Evolutionary conservation across 306 rosid species (phyloP).

Genomic region (Prunus campanulata): DNA sequence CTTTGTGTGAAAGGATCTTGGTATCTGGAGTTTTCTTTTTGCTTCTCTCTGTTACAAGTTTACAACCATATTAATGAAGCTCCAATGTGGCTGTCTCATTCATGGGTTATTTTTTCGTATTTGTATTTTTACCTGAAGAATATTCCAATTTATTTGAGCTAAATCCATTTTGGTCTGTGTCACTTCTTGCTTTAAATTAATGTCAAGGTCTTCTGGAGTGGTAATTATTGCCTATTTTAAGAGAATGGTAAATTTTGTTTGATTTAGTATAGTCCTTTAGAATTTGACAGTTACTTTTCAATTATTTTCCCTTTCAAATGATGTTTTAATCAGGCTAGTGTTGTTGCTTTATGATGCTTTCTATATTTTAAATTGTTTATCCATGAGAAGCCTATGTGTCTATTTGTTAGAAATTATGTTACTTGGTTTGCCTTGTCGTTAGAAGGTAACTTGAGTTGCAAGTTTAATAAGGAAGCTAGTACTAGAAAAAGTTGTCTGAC

Average conservation of each 20-base stretch:
- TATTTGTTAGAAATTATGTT: neutral
- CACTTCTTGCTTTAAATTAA: neutral
- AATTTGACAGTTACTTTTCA: neutral
- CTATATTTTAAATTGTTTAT: neutral
- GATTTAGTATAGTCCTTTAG: neutral
- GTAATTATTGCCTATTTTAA: neutral
- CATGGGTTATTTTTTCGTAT: neutral
- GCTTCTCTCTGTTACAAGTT: neutral
- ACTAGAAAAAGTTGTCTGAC: conserved; percentile 8
- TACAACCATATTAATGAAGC: neutral
- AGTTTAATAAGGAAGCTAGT: neutral
- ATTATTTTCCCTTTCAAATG: neutral
- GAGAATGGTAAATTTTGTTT: neutral
- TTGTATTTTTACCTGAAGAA: neutral
- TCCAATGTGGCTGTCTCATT: neutral
- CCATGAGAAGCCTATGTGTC: neutral
- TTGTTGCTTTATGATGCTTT: neutral
- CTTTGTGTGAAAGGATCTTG: neutral
- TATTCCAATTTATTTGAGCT: neutral
- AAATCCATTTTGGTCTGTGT: neutral
- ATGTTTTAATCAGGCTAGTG: neutral
- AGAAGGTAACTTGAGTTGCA: conserved; percentile 10
- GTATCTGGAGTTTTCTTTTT: neutral
- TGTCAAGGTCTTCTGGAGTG: neutral
- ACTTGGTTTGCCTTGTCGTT: neutral